Evolutionary conservation across 1,139 yeast genomes (phyloP).

Genomic region (Neolecta irregularis): DNA sequence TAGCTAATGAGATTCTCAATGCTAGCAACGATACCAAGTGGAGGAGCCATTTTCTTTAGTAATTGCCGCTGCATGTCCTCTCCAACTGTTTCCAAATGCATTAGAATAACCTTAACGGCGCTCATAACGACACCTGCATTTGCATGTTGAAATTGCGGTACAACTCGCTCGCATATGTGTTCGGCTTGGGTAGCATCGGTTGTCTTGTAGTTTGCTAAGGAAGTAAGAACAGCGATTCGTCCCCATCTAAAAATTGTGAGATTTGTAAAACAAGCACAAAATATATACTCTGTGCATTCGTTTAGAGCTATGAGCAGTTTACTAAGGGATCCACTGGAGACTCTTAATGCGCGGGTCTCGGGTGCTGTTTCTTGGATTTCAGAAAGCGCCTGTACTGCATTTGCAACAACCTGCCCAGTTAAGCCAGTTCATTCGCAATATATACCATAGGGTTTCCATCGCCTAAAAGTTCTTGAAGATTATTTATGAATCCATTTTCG

Average conservation of each 20-base stretch:
- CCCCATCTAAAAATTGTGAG: slow-evolving; percentile 46
- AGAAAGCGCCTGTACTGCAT: slow-evolving; percentile 70
- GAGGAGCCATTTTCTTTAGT: slow-evolving; percentile 70
- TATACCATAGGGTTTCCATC: slow-evolving; percentile 90
- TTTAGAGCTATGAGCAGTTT: slow-evolving; percentile 68
- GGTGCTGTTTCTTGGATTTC: slow-evolving; percentile 68
- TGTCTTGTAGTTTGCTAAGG: slow-evolving; percentile 51
- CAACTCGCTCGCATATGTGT: slow-evolving; percentile 76
- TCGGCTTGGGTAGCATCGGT: slow-evolving; percentile 53
- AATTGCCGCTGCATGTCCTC: slow-evolving; percentile 32
- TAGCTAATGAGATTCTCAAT: slow-evolving; percentile 21
- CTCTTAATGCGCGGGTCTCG: slow-evolving; percentile 31
- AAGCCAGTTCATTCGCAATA: not conserved
- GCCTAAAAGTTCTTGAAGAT: slow-evolving; percentile 51
- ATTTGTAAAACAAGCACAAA: not conserved
- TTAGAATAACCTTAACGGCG: slow-evolving; percentile 66
- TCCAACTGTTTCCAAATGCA: slow-evolving; percentile 45
- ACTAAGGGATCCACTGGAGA: slow-evolving; percentile 36
- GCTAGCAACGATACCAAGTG: slow-evolving; percentile 23
- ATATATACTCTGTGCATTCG: slow-evolving; percentile 67
- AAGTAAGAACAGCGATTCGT: slow-evolving; percentile 71
- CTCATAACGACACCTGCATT: slow-evolving; percentile 90
- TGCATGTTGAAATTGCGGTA: slow-evolving; percentile 94
- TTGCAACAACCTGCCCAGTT: slow-evolving; percentile 39
- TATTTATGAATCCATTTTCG: slow-evolving; percentile 72